Percentiles rank a stretch among this genome's conserved stretches.
Evolutionary conservation across 1,139 yeast species (phyloP).

Genomic region (Hansenula lynferdii): DNA sequence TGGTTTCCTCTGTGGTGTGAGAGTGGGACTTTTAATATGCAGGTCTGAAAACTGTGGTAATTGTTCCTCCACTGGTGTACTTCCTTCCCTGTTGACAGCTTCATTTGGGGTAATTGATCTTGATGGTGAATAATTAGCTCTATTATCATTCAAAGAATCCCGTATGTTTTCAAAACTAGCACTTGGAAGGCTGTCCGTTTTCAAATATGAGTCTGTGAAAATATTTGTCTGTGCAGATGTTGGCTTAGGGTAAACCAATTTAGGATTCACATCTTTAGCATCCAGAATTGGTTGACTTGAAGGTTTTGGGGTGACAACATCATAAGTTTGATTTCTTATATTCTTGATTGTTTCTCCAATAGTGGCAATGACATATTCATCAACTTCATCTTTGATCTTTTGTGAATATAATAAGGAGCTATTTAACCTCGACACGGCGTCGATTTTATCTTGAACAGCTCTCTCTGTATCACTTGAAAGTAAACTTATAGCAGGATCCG

Average conservation of each 20-base stretch:
- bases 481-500: slow-evolving; percentile 59
- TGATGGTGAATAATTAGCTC: slow-evolving; percentile 27
- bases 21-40: slow-evolving; percentile 19
- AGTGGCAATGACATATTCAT: slow-evolving; percentile 58
- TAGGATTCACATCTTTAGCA: neutral
- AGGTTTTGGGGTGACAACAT: slow-evolving; percentile 7
- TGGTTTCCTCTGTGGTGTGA: slow-evolving; percentile 48
- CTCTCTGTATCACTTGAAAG: slow-evolving; percentile 66
- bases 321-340: slow-evolving; percentile 21
- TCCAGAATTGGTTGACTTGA: neutral
- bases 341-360: slow-evolving; percentile 52
- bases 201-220: slow-evolving; percentile 37
- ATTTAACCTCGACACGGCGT: slow-evolving; percentile 68
- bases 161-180: slow-evolving; percentile 7
- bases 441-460: slow-evolving; percentile 63
- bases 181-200: slow-evolving; percentile 28
- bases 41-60: slow-evolving; percentile 15
- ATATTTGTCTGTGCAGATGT: slow-evolving; percentile 26
- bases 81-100: slow-evolving; percentile 5
- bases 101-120: slow-evolving; percentile 36
- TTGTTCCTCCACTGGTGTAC: slow-evolving; percentile 7
- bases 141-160: slow-evolving; percentile 8
- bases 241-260: slow-evolving; percentile 18
- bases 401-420: slow-evolving; percentile 78
- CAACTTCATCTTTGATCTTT: slow-evolving; percentile 78